A percentile compares a stretch with the other conserved stretches of the same genome.
These are phyloP conservation scores for Tolypocladium paradoxum DNA, from an alignment of 2,329 filamentous ascomycete genomes.

Conservation along the genomic window DNA sequence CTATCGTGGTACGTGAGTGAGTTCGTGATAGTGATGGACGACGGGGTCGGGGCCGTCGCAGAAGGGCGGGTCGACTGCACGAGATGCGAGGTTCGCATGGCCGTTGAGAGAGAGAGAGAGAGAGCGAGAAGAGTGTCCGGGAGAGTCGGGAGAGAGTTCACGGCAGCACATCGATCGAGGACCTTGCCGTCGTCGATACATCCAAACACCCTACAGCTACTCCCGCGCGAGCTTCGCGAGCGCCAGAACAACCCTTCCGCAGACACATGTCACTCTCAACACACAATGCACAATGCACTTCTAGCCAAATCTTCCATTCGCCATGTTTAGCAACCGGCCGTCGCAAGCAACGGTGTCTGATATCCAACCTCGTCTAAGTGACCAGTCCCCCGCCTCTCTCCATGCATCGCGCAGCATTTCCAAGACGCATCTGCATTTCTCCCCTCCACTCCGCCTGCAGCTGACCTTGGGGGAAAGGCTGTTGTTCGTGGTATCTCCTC, in stretches of 20 bases:
- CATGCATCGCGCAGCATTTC: neutral
- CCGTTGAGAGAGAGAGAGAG: no score
- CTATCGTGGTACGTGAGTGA: no score
- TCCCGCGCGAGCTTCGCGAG: no score
- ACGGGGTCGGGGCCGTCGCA: no score
- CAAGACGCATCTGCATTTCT: neutral
- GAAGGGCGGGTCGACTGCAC: no score
- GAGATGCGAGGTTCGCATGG: no score
- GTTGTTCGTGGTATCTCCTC: conserved; percentile 11
- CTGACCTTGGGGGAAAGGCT: neutral
- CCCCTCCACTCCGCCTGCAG: neutral
- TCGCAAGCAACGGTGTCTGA: neutral
- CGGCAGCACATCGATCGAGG: no score
- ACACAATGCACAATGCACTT: neutral
- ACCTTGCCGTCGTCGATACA: no score
- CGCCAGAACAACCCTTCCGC: neutral
- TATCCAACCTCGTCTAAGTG: neutral
- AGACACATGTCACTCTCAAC: neutral
- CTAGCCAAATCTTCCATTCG: neutral
- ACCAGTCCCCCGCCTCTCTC: neutral
- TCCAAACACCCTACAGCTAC: no score
- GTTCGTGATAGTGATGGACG: no score
- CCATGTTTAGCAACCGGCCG: neutral
- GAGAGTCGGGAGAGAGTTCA: no score
- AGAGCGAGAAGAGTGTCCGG: no score